A percentile compares a stretch with the other conserved stretches of the same genome.
Evolutionary conservation across 2,329 filamentous ascomycete genomes (phyloP).

Genomic region (Zymoseptoria passerinii): DNA sequence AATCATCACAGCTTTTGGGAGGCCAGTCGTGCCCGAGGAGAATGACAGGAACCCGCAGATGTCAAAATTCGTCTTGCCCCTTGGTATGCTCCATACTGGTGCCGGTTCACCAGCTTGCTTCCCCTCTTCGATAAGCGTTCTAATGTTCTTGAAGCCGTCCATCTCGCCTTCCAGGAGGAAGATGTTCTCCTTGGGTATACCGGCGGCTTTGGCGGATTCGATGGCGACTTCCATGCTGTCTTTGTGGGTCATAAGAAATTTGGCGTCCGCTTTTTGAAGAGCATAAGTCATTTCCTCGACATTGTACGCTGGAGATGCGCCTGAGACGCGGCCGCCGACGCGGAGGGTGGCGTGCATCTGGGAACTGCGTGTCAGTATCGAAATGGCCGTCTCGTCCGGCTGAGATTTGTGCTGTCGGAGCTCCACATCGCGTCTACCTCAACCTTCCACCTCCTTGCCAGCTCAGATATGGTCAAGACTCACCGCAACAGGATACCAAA

Average conservation of each 20-base stretch:
- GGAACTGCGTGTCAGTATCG: background rate
- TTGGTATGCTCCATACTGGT: constrained; percentile 42
- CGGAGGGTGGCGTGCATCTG: constrained; percentile 48
- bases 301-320: constrained; percentile 58
- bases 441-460: background rate
- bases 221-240: constrained; percentile 48
- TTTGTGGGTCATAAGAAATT: constrained; percentile 50
- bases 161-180: constrained; percentile 50
- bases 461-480: background rate
- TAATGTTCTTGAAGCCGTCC: constrained; percentile 43
- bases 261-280: constrained; percentile 49
- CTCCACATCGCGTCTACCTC: no score
- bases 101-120: constrained; percentile 37
- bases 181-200: constrained; percentile 44
- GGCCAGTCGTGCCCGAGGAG: constrained; percentile 42
- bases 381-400: background rate
- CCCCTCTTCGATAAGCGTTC: constrained; percentile 39
- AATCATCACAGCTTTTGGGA: constrained; percentile 46
- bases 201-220: constrained; percentile 47
- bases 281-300: constrained; percentile 61
- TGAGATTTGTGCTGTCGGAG: background rate
- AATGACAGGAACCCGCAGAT: constrained; percentile 48
- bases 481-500: constrained; percentile 45
- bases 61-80: constrained; percentile 49
- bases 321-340: constrained; percentile 50